A percentile compares a stretch with the other conserved stretches of the same genome.
Conservation (phyloP, 805 yeast genomes). For the Kodamaea nitidulidarum region DNA sequence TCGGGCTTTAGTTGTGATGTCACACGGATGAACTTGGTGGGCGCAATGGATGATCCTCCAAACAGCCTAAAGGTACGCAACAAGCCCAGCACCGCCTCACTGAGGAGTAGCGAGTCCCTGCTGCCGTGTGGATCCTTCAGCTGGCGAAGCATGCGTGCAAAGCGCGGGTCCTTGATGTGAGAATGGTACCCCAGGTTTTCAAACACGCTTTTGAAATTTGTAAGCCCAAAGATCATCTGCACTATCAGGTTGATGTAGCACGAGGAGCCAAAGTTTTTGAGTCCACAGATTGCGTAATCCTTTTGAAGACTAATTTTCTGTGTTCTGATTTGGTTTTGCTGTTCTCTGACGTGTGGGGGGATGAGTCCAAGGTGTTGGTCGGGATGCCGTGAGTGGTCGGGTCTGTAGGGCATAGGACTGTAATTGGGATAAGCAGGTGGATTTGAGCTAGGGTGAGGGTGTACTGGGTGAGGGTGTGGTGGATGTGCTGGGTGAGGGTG, state of each 20-base stretch:
- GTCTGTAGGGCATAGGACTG: too few species aligned
- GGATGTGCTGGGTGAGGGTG: too few species aligned
- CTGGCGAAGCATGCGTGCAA: slow-evolving; percentile 19
- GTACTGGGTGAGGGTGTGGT: too few species aligned
- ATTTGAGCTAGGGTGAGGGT: too few species aligned
- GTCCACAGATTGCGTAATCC: slow-evolving; percentile 52
- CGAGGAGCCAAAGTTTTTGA: slow-evolving; percentile 66
- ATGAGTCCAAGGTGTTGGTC: slow-evolving; percentile 8
- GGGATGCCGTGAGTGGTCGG: too few species aligned
- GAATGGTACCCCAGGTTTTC: slow-evolving; percentile 40
- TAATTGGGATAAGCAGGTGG: too few species aligned
- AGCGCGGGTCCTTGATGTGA: slow-evolving; percentile 36
- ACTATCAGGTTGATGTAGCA: slow-evolving; percentile 74
- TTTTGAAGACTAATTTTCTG: slow-evolving; percentile 25
- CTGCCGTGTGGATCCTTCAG: slow-evolving; percentile 14
- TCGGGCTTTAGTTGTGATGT: slow-evolving; percentile 58
- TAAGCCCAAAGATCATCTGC: slow-evolving; percentile 61
- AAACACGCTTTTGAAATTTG: slow-evolving; percentile 47
- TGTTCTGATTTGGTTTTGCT: slow-evolving; percentile 11
- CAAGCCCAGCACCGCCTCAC: slow-evolving; percentile 51
- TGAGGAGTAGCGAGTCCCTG: slow-evolving; percentile 27
- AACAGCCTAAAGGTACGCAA: slow-evolving; percentile 55
- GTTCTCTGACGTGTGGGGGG: slow-evolving; percentile 30
- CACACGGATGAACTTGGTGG: slow-evolving; percentile 56
- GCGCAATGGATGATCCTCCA: slow-evolving; percentile 61